These are phyloP conservation scores for Yarrowia divulgata DNA, from an alignment of 805 yeast genomes.

Conservation along the genomic window DNA sequence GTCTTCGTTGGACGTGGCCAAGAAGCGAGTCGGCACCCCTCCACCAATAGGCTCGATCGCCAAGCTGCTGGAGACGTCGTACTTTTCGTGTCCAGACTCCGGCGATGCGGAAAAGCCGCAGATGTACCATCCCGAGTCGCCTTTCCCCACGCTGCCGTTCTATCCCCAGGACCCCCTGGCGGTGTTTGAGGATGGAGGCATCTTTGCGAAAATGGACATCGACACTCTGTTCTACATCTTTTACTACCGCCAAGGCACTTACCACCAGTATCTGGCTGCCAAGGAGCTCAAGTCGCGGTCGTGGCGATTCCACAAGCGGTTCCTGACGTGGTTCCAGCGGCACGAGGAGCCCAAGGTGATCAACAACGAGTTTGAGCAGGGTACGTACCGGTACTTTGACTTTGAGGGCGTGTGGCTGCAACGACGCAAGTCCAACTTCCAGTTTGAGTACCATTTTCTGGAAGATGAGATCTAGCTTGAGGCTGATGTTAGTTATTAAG, in stretches of 20 bases:
- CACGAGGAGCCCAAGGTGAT: constrained; percentile 61
- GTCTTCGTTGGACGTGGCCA: constrained; percentile 53
- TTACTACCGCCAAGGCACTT: constrained; percentile 80
- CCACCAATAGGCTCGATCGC: constrained; percentile 62
- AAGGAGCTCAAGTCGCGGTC: constrained; percentile 78
- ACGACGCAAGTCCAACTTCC: constrained; percentile 66
- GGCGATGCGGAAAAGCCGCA: constrained; percentile 86
- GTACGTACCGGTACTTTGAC: constrained; percentile 82
- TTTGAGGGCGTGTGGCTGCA: constrained; percentile 74
- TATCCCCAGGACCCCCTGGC: constrained; percentile 83
- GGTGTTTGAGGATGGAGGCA: constrained; percentile 60
- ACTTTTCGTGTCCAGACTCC: constrained; percentile 91
- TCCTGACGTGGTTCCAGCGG: constrained; percentile 81
- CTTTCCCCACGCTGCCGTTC: constrained; percentile 87
- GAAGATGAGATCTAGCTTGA: constrained; percentile 52
- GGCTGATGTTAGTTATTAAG: not conserved
- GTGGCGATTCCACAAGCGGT: constrained; percentile 79
- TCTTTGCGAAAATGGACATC: constrained; percentile 75
- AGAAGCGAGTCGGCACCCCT: constrained; percentile 59
- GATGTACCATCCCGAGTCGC: constrained; percentile 75
- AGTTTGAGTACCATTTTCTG: constrained; percentile 56
- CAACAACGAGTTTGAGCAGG: constrained; percentile 56
- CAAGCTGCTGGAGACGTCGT: constrained; percentile 73
- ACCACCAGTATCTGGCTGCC: constrained; percentile 78
- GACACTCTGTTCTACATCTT: constrained; percentile 93